A percentile compares a stretch with the other conserved stretches of the same genome.
phyloP scores from a whole-genome alignment of 2,329 filamentous ascomycete genomes.

The Cephalotrichum gorgonifer region DNA sequence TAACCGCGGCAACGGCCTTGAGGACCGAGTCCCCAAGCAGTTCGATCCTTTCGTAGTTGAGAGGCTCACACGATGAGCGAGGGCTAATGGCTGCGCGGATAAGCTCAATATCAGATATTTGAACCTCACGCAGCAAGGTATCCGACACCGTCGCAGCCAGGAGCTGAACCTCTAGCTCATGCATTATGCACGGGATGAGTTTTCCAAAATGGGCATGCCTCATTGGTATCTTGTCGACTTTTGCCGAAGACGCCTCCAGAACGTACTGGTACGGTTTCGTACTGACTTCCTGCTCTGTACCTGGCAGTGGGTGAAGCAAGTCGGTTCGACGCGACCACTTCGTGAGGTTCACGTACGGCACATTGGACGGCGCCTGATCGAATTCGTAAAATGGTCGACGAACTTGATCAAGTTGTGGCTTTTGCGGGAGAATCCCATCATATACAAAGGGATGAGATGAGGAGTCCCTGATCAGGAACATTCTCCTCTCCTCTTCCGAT shows the following conservation, averaged over 20 bases:
- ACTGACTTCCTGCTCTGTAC: slow-evolving; percentile 12
- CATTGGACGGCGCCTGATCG: slow-evolving; percentile 28
- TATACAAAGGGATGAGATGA: slow-evolving; percentile 28
- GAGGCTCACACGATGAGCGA: slow-evolving; percentile 44
- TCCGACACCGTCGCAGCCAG: slow-evolving; percentile 47
- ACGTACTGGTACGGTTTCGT: slow-evolving; percentile 31
- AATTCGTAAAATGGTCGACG: slow-evolving; percentile 24
- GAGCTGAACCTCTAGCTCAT: slow-evolving; percentile 56
- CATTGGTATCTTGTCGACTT: slow-evolving; percentile 34
- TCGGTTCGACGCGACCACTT: slow-evolving; percentile 46
- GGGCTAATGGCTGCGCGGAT: slow-evolving; percentile 62
- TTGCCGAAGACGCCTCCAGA: slow-evolving; percentile 36
- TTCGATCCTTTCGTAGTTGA: slow-evolving; percentile 75
- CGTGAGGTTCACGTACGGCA: slow-evolving; percentile 35
- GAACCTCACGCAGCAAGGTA: slow-evolving; percentile 25
- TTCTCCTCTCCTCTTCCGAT: slow-evolving; percentile 4
- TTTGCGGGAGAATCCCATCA: slow-evolving; percentile 26
- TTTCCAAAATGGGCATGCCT: slow-evolving; percentile 39
- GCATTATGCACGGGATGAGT: slow-evolving; percentile 63
- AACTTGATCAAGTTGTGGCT: slow-evolving; percentile 30
- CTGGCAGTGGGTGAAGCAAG: slow-evolving; percentile 38
- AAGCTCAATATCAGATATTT: slow-evolving; percentile 41
- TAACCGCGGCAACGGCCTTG: slow-evolving; percentile 61
- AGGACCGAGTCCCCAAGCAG: slow-evolving; percentile 79
- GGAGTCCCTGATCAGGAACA: slow-evolving; percentile 28